These are phyloP conservation scores for Camelina neglecta DNA, from an alignment of 345 rosid genomes.

Conservation along the genomic window DNA sequence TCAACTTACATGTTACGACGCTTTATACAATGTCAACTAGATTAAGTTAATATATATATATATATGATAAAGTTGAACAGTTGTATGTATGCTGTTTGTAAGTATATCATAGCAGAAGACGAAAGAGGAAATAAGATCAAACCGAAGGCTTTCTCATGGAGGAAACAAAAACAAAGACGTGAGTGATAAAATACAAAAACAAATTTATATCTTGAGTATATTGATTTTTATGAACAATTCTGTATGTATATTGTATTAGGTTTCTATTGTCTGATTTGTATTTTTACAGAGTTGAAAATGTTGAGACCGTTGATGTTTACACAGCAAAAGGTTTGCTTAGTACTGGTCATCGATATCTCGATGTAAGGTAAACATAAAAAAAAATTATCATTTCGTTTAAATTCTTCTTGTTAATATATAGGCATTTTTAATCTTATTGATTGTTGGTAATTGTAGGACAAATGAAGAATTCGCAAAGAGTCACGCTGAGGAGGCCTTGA, in stretches of 20 bases:
- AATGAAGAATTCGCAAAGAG: constrained; percentile 55
- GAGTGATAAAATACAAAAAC: neutral
- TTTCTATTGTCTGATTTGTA: neutral
- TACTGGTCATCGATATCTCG: constrained; percentile 47
- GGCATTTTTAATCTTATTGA: neutral
- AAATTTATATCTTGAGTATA: neutral
- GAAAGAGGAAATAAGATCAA: constrained; percentile 9
- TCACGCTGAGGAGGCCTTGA: constrained; percentile 53
- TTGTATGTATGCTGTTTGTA: neutral
- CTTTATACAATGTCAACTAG: neutral
- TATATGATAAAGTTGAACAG: constrained; percentile 23
- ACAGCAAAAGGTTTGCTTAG: constrained; percentile 58
- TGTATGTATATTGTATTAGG: neutral
- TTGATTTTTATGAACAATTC: neutral
- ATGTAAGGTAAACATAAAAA: constrained; percentile 50
- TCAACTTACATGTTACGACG: constrained; percentile 29
- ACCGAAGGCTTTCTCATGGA: constrained; percentile 35
- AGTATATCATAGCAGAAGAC: constrained; percentile 20
- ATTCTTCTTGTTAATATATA: neutral
- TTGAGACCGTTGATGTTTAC: constrained; percentile 47
- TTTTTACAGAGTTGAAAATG: constrained; percentile 51
- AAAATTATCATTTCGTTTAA: neutral
- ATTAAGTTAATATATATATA: constrained; percentile 9
- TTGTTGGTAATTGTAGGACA: constrained; percentile 41
- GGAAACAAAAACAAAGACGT: constrained; percentile 42